Evolutionary conservation across 495 filamentous ascomycete species (phyloP), one percentile per base, ranked within the genome.

Genomic region (Aspergillus asperescens): DNA sequence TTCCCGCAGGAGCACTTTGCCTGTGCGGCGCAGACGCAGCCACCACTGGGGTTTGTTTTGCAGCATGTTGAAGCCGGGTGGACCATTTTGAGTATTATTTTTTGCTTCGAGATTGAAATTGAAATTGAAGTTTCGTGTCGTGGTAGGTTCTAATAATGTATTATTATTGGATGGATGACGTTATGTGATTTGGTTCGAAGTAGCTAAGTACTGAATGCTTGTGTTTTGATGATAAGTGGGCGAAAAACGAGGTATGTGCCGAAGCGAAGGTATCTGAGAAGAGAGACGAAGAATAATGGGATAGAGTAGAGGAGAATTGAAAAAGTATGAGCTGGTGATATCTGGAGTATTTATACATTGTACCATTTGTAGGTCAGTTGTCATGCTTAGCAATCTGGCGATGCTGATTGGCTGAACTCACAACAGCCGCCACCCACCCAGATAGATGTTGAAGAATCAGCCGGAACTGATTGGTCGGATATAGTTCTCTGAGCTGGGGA

Each of bases 1-100:
- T 91, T 79, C 58, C 92, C 92, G 64, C 92, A 97, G 13, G 89
- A 92, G 81, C 91, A 96, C 57, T 69, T 78, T 52, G 82, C 82
- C 60, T 85, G 76, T 19, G 77, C 71, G 19, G 82, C 82, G 55
- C 83, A 86, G 64, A 80, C 73, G 60, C 82, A 86, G 50, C 56
- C 60, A 42, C 69, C 74, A 49, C 66, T 70, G 48, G 74, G 68
- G 58, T 76, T 64, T 59, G 73, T 77, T 63, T 79, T 79, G 68
- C 83, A 85, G 78, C 83, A 86, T 64, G 79, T 83, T n/a, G 74
- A 68, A 44, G 63, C 34, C 20, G 81, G 81, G 60, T 79, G 63
- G 43, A 75, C 69, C 76, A 79, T 80, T 56, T 62, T 77, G 32
- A 40, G 39, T 48, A 48, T 61, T 28, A 19, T 28, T 10, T 23